Evolutionary conservation across 1,284 basidiomycete genomes (phyloP).

Genomic region (Leccinum pallidistipes): DNA sequence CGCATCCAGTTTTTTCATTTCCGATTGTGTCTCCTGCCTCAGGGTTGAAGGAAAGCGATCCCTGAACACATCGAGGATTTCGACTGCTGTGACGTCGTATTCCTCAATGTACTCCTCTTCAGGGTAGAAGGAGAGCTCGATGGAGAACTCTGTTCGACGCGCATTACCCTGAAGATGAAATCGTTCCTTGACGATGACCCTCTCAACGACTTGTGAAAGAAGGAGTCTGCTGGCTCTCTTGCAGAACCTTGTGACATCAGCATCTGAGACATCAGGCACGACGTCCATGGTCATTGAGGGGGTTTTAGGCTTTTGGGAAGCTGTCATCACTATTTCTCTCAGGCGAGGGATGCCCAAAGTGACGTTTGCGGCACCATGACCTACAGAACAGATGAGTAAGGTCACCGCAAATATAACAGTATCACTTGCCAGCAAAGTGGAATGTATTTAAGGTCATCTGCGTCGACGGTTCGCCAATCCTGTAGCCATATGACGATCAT

Average conservation of each 20-base stretch:
- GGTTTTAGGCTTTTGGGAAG: slow-evolving; percentile 94
- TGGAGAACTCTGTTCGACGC: slow-evolving; percentile 81
- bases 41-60: slow-evolving; percentile 81
- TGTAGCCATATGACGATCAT: slow-evolving; percentile 31
- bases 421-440: slow-evolving; percentile 87
- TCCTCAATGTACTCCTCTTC: slow-evolving; percentile 83
- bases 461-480: slow-evolving; percentile 98
- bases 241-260: slow-evolving; percentile 79
- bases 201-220: slow-evolving; percentile 89
- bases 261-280: slow-evolving; percentile 49
- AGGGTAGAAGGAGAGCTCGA: slow-evolving; percentile 88
- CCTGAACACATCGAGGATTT: slow-evolving; percentile 77
- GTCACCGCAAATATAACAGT: background rate
- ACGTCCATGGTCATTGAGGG: slow-evolving; percentile 97
- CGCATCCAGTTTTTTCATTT: slow-evolving; percentile 85
- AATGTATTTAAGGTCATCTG: slow-evolving; percentile 99
- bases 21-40: slow-evolving; percentile 84
- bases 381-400: slow-evolving; percentile 40
- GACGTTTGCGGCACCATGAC: slow-evolving; percentile 98
- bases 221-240: slow-evolving; percentile 87
- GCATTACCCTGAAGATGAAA: slow-evolving; percentile 68
- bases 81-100: slow-evolving; percentile 75
- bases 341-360: slow-evolving; percentile 98
- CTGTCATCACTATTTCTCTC: slow-evolving; percentile 99
- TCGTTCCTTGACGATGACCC: slow-evolving; percentile 81